A percentile compares a stretch with the other conserved stretches of the same genome.
Conservation (phyloP, 1,284 basidiomycete species). For the Chondrostereum purpureum region DNA sequence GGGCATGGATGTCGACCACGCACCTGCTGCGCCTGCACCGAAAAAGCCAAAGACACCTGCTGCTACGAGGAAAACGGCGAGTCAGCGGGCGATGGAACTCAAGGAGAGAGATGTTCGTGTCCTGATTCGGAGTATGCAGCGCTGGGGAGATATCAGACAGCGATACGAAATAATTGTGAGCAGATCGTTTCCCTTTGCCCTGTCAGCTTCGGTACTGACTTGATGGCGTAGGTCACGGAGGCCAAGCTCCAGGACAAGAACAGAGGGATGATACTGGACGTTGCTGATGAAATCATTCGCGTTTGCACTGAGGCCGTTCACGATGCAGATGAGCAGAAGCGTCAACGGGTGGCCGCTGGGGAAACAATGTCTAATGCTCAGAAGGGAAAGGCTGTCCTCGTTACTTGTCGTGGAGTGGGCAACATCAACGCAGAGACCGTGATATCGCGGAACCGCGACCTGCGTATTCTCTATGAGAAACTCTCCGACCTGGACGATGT, state of each 20-base stretch:
- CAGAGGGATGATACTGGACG: constrained; percentile 84
- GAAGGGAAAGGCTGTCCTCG: constrained; percentile 93
- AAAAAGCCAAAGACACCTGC: constrained; percentile 70
- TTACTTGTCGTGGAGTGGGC: constrained; percentile 83
- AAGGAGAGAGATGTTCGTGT: constrained; percentile 97
- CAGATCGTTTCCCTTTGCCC: no score
- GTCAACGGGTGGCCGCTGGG: constrained; percentile 69
- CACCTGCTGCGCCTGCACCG: constrained; percentile 46
- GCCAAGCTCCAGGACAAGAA: constrained; percentile 96
- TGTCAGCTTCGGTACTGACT: constrained; percentile 13
- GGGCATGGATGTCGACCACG: constrained; percentile 83
- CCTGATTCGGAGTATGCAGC: constrained; percentile 90
- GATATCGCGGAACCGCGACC: constrained; percentile 83
- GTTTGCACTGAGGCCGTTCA: constrained; percentile 82
- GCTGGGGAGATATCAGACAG: constrained; percentile 96
- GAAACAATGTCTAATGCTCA: constrained; percentile 81
- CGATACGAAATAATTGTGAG: constrained; percentile 91
- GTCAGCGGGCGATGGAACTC: constrained; percentile 91
- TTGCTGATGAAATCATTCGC: constrained; percentile 89
- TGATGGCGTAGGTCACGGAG: constrained; percentile 69
- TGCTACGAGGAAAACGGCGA: constrained; percentile 75
- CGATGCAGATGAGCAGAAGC: constrained; percentile 79
- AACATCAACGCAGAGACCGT: constrained; percentile 99
- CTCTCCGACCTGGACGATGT: constrained; percentile 70
- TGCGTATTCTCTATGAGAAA: constrained; percentile 84